Evolutionary conservation across 306 rosid species (phyloP).

Genomic region (Glycyrrhiza uralensis): DNA sequence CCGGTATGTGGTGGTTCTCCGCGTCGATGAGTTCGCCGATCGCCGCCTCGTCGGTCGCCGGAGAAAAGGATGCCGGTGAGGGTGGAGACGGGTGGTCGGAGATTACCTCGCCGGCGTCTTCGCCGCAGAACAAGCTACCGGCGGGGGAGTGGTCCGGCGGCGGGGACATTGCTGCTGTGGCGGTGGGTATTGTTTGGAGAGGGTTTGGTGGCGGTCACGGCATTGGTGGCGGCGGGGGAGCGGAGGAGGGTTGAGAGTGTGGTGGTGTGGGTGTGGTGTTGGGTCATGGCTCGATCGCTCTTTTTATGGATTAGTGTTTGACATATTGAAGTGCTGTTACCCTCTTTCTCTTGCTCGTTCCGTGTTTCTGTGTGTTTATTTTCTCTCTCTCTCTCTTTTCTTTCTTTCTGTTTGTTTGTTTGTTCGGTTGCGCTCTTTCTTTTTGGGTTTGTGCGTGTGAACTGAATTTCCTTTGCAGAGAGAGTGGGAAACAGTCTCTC

Average conservation of each 20-base stretch:
- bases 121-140: constrained; percentile 29
- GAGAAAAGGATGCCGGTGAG: neutral
- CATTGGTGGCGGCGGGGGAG: constrained; percentile 20
- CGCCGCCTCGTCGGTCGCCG: constrained; percentile 5
- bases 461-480: constrained; percentile 20
- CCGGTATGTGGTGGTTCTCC: constrained; percentile 42
- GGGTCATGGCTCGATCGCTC: constrained; percentile 27
- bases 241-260: neutral
- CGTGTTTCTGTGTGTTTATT: too few relatives aligned
- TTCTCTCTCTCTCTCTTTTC: constrained; percentile 3
- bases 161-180: constrained; percentile 24
- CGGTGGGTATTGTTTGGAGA: neutral
- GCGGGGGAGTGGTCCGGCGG: constrained; percentile 20
- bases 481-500: constrained; percentile 4
- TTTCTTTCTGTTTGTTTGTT: constrained; percentile 27
- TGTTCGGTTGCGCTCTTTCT: neutral
- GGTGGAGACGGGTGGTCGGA: neutral
- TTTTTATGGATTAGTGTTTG: constrained; percentile 27
- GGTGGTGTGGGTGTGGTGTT: neutral
- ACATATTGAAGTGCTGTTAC: constrained; percentile 10
- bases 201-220: neutral
- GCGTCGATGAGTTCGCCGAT: constrained; percentile 23
- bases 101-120: constrained; percentile 18
- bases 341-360: neutral
- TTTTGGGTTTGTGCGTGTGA: neutral